Evolutionary conservation across 345 rosid species (phyloP), one percentile per base, ranked within the genome.

Genomic region (Camelina neglecta): DNA sequence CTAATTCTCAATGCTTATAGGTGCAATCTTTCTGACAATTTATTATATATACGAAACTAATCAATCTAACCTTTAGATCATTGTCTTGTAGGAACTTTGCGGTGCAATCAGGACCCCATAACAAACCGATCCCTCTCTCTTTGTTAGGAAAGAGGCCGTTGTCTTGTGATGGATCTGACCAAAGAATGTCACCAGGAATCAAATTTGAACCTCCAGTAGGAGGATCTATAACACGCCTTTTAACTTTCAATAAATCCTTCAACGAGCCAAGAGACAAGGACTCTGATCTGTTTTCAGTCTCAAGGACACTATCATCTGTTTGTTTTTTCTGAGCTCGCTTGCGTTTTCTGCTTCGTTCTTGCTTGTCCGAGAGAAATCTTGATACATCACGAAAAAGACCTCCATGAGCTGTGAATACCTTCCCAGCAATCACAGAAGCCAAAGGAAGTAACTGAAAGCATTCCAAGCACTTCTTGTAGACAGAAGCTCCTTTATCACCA

Each of bases 51-150:
- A 35, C 1, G 4, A 71, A 35, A 55, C 15, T 18, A 38, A 71
- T 65, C 3, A 24, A 42, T 66, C 73, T 61, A 45, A 79, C 82
- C 82, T 79, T 69, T 48, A 79, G 57, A 63, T 74, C 75, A 69
- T 79, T 79, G 12, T 74, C 79, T 62, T 74, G 71, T 45, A 79
- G 71, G 67, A 79, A 79, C 65, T 79, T 79, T 57, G 75, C 72
- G 0, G 82, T 79, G 79, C 82, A 68, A 63, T 79, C 82, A 48
- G 82, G 82, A 74, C 82, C 82, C 82, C 82, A 79, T 21, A 73
- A 55, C 75, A 79, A 79, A 62, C 82, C 82, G 38, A 73, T 74
- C 67, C 79, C 82, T 55, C n/a, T 63, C 71, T 79, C 82, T 57
- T 79, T 74, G 75, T 74, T 79, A 63, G 55, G 47, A 69, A 49